A percentile compares a stretch with the other conserved stretches of the same genome.
Evolutionary conservation across 495 filamentous ascomycete species (phyloP).

Genomic region (Lophiotrema nucula): DNA sequence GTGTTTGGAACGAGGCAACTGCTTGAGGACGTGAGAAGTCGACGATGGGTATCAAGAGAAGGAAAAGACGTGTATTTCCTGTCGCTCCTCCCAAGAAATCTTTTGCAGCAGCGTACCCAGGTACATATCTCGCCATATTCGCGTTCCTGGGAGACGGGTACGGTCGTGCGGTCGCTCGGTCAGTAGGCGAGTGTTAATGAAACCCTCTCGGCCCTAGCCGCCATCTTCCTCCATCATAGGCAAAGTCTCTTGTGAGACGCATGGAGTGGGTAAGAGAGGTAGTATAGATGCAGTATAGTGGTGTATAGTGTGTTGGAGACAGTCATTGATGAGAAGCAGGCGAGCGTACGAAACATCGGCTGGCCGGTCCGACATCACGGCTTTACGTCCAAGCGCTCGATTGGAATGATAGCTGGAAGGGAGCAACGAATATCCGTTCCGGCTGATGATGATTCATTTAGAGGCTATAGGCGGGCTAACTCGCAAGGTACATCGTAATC

Average conservation of each 20-base stretch:
- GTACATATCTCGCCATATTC: conserved; percentile 2
- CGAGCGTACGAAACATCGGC: conserved; percentile 2
- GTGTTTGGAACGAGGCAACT: too few species aligned
- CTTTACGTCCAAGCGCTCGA: neutral
- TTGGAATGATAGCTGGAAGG: too few species aligned
- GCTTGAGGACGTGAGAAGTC: too few species aligned
- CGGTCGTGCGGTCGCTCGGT: conserved; percentile 19
- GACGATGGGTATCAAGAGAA: too few species aligned
- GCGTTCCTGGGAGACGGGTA: neutral
- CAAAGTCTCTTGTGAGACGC: neutral
- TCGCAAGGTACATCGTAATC: neutral
- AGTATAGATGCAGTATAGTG: conserved; percentile 29
- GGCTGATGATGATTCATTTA: conserved; percentile 7
- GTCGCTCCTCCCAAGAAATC: too few species aligned
- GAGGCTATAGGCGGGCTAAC: conserved; percentile 5
- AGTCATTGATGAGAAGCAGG: conserved; percentile 5
- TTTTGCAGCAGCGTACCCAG: too few species aligned
- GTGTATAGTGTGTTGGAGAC: conserved; percentile 11
- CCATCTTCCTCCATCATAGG: neutral
- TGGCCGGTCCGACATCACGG: conserved; percentile 5
- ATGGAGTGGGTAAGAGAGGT: conserved; percentile 1
- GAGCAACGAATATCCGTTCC: conserved; percentile 11
- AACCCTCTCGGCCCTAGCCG: conserved; percentile 5
- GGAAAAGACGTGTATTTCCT: too few species aligned
- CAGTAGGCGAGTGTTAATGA: conserved; percentile 24